Evolutionary conservation across 768 basidiomycete species (phyloP).

Genomic region (Boletus barrowsii): DNA sequence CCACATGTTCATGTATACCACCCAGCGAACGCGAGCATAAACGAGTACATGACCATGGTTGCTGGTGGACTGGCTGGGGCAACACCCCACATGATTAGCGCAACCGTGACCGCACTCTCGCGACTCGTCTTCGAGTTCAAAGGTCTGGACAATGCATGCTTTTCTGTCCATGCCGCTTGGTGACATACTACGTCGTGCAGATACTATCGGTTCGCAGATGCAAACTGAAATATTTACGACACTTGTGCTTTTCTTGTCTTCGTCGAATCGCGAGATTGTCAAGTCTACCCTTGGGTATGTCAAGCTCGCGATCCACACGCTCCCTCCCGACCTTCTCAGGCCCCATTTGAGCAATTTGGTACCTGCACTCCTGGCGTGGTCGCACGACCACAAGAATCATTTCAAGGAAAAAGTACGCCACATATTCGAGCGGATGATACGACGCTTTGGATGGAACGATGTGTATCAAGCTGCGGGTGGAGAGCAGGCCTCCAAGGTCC

Average conservation of each 20-base stretch:
- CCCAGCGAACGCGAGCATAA: constrained; percentile 66
- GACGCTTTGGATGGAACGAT: constrained; percentile 86
- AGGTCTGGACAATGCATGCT: constrained; percentile 42
- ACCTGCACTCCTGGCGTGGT: constrained; percentile 84
- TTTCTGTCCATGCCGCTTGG: background rate
- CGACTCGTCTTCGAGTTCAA: constrained; percentile 95
- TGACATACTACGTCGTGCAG: constrained; percentile 36
- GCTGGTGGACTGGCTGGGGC: constrained; percentile 92
- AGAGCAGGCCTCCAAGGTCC: constrained; percentile 82
- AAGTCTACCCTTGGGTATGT: constrained; percentile 94
- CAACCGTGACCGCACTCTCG: constrained; percentile 91
- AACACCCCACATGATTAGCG: constrained; percentile 97
- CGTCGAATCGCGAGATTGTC: constrained; percentile 95
- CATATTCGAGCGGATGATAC: constrained; percentile 93
- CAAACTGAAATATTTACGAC: constrained; percentile 84
- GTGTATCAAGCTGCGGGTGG: constrained; percentile 72
- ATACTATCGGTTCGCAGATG: constrained; percentile 66
- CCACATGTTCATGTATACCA: constrained; percentile 13
- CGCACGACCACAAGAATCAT: constrained; percentile 98
- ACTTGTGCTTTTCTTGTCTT: constrained; percentile 85
- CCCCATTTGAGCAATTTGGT: constrained; percentile 78
- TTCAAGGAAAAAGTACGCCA: constrained; percentile 97
- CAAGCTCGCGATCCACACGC: constrained; percentile 88
- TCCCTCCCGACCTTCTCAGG: constrained; percentile 67
- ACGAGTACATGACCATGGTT: constrained; percentile 96